Evolutionary conservation across 306 rosid genomes (phyloP).

Genomic region (Vachellia collinsii): DNA sequence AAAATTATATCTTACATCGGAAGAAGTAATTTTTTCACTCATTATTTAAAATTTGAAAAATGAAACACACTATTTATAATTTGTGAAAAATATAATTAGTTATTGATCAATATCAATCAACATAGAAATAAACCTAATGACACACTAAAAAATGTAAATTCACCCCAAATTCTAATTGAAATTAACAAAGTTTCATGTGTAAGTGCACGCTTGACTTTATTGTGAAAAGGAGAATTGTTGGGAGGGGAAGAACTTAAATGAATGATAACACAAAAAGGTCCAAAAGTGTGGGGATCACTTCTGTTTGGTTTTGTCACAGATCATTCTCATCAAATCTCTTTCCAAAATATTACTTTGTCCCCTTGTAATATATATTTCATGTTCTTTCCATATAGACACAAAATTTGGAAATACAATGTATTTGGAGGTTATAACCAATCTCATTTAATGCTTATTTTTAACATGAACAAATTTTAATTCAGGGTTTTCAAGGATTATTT

Average conservation of each 20-base stretch:
- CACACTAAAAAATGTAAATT: too few relatives aligned
- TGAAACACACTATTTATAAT: too few relatives aligned
- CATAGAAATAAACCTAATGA: too few relatives aligned
- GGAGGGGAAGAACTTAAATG: neutral
- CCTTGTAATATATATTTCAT: conserved; percentile 20
- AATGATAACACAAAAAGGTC: neutral
- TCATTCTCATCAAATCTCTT: conserved; percentile 42
- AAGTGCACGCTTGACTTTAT: neutral
- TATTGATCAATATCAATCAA: too few relatives aligned
- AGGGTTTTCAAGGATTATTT: neutral
- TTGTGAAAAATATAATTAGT: too few relatives aligned
- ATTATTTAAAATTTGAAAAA: too few relatives aligned
- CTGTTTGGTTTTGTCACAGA: conserved; percentile 32
- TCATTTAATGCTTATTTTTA: conserved; percentile 5
- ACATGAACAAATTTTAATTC: neutral
- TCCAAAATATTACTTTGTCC: conserved; percentile 21
- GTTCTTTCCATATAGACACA: neutral
- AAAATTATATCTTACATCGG: too few relatives aligned
- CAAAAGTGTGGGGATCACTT: conserved; percentile 36
- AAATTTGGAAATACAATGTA: conserved; percentile 9
- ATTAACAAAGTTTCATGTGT: neutral
- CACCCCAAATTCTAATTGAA: neutral
- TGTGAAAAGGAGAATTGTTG: conserved; percentile 12
- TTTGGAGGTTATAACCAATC: neutral
- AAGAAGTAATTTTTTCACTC: too few relatives aligned